Evolutionary conservation across 371 early-diverging fungal genomes (phyloP).

Genomic region (Mucor mucedo): DNA sequence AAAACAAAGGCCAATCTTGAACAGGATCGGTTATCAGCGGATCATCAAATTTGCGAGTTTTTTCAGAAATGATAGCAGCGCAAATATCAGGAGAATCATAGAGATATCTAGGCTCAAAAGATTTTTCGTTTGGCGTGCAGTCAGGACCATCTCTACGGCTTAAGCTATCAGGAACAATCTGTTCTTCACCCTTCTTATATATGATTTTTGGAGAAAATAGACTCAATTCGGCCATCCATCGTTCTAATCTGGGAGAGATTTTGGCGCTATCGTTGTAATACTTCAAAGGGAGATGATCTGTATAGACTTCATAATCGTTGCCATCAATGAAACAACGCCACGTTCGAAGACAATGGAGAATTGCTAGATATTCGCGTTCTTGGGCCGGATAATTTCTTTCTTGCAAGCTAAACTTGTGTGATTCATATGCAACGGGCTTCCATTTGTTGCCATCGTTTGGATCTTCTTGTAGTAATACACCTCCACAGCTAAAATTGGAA

Average conservation of each 20-base stretch:
- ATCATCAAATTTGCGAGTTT: no score
- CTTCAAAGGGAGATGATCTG: conserved; percentile 30
- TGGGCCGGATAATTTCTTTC: conserved; percentile 40
- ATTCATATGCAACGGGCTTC: conserved; percentile 23
- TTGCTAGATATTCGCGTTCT: conserved; percentile 42
- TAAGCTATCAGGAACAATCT: no score
- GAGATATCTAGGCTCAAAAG: no score
- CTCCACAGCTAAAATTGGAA: conserved; percentile 31
- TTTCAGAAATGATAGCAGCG: no score
- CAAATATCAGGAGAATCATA: no score
- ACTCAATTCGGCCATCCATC: conserved; percentile 34
- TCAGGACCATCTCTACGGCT: no score
- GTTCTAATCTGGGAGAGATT: conserved; percentile 24
- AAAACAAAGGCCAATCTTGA: no score
- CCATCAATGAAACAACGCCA: conserved; percentile 43
- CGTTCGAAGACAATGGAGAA: conserved; percentile 8
- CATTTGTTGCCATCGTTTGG: background rate
- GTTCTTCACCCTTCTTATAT: no score
- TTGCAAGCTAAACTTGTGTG: conserved; percentile 32
- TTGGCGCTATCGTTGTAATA: conserved; percentile 28
- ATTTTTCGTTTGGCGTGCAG: no score
- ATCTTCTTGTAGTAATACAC: conserved; percentile 32
- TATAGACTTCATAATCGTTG: conserved; percentile 18
- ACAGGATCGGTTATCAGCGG: no score
- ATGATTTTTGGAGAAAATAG: no score